These are phyloP conservation scores for Hyaloscypha bicolor DNA, from an alignment of 495 filamentous ascomycete genomes.

Conservation along the genomic window DNA sequence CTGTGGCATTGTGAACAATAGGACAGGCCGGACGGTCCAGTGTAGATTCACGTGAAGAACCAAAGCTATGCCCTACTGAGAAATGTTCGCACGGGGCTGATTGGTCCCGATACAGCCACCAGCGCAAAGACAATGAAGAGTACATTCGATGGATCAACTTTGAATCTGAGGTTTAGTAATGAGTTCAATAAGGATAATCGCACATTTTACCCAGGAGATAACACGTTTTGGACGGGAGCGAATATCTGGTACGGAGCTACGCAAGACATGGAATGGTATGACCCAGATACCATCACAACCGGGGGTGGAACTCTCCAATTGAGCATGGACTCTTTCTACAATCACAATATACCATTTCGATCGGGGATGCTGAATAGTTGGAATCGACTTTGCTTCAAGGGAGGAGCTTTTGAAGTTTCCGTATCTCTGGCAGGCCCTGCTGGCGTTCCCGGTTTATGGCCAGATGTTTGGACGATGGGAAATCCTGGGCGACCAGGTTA, in stretches of 20 bases:
- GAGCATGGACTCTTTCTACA: slow-evolving; percentile 64
- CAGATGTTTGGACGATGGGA: slow-evolving; percentile 79
- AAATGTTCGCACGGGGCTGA: too few relatives aligned
- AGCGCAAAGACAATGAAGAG: too few relatives aligned
- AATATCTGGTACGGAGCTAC: slow-evolving; percentile 60
- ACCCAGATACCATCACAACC: slow-evolving; percentile 74
- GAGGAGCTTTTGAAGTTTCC: slow-evolving; percentile 75
- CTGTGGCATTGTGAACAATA: too few relatives aligned
- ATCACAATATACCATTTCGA: slow-evolving; percentile 67
- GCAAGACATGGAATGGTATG: slow-evolving; percentile 80
- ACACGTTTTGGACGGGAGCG: slow-evolving; percentile 59
- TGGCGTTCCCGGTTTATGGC: slow-evolving; percentile 73
- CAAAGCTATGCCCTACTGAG: too few relatives aligned
- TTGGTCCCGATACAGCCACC: too few relatives aligned
- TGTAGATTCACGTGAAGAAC: too few relatives aligned
- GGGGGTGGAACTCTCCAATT: slow-evolving; percentile 67
- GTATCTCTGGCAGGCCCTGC: slow-evolving; percentile 72
- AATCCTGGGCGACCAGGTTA: slow-evolving; percentile 72
- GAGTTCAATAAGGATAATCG: too few relatives aligned
- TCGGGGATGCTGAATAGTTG: slow-evolving; percentile 81
- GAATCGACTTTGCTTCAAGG: slow-evolving; percentile 80
- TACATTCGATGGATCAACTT: too few relatives aligned
- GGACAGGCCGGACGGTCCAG: too few relatives aligned
- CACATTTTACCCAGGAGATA: slow-evolving; percentile 76
- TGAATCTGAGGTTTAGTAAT: too few relatives aligned